A percentile compares a stretch with the other conserved stretches of the same genome.
phyloP scores from a whole-genome alignment of 129 eudicot species.

The Flaveria ramosissima region DNA sequence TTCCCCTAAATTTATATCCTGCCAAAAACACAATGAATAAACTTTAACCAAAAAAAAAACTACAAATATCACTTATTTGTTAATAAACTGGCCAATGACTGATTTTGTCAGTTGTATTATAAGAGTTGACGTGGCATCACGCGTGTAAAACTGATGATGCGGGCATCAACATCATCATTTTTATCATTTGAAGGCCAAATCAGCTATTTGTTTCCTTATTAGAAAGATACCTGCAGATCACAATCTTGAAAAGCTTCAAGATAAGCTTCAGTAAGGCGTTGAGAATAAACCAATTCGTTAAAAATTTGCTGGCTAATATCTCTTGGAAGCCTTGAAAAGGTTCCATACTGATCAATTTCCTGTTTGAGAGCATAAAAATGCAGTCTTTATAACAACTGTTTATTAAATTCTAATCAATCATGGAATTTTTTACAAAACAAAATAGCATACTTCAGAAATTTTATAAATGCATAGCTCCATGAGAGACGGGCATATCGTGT shows the following conservation, averaged over 20 bases:
- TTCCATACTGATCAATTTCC: slow-evolving; percentile 66
- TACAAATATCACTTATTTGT: background rate
- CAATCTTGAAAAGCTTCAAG: slow-evolving; percentile 94
- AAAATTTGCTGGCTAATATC: slow-evolving; percentile 92
- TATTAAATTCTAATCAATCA: background rate
- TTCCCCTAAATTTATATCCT: slow-evolving; percentile 90
- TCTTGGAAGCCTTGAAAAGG: slow-evolving; percentile 85
- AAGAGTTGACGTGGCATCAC: too few species aligned
- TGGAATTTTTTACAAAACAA: background rate
- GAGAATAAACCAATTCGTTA: slow-evolving; percentile 76
- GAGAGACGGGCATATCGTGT: slow-evolving; percentile 64
- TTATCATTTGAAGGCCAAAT: background rate
- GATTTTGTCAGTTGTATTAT: background rate
- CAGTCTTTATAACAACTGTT: background rate
- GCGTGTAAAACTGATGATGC: background rate
- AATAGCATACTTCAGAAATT: slow-evolving; percentile 58
- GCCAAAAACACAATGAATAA: slow-evolving; percentile 15
- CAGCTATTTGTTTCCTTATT: background rate
- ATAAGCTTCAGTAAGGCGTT: slow-evolving; percentile 51
- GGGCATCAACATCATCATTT: background rate
- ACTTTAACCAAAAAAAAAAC: background rate
- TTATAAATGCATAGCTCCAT: slow-evolving; percentile 79
- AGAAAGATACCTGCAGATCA: slow-evolving; percentile 73
- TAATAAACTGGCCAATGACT: too few species aligned
- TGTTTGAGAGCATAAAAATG: slow-evolving; percentile 32